phyloP scores from a whole-genome alignment of 352 stramenopile species.

The Phytophthora pistaciae region DNA sequence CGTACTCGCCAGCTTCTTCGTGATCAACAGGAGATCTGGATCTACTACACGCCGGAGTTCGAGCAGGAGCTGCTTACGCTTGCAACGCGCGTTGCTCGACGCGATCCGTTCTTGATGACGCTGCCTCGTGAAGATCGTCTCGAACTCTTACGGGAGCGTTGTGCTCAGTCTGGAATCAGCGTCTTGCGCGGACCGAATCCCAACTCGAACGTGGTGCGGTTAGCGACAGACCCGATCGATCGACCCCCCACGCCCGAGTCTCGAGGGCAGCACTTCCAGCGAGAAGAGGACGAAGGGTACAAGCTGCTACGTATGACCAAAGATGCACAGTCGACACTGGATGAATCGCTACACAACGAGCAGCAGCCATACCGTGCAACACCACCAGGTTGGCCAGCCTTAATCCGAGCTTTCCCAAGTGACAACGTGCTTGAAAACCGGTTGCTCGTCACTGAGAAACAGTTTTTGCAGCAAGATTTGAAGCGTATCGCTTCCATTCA shows the following conservation, averaged over 20 bases:
- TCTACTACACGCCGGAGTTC: conserved; percentile 76
- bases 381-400: conserved; percentile 23
- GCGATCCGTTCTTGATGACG: conserved; percentile 73
- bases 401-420: conserved; percentile 68
- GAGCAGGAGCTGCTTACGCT: conserved; percentile 66
- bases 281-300: conserved; percentile 36
- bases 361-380: not conserved
- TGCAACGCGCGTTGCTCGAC: conserved; percentile 54
- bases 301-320: conserved; percentile 20
- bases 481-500: conserved; percentile 41
- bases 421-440: conserved; percentile 55
- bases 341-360: conserved; percentile 4
- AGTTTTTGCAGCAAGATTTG: conserved; percentile 66
- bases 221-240: conserved; percentile 19
- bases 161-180: conserved; percentile 60
- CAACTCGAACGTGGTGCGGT: conserved; percentile 33
- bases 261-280: conserved; percentile 8
- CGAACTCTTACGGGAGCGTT: conserved; percentile 57
- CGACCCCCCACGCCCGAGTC: conserved; percentile 2
- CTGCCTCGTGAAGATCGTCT: conserved; percentile 55
- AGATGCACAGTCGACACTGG: conserved; percentile 31
- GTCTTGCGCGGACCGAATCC: conserved; percentile 59
- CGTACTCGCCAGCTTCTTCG: conserved; percentile 60
- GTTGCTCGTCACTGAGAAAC: conserved; percentile 69
- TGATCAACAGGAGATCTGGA: conserved; percentile 72